A percentile compares a stretch with the other conserved stretches of the same genome.
Conservation (phyloP, 495 filamentous ascomycete species). For the Bombardia bombarda region DNA sequence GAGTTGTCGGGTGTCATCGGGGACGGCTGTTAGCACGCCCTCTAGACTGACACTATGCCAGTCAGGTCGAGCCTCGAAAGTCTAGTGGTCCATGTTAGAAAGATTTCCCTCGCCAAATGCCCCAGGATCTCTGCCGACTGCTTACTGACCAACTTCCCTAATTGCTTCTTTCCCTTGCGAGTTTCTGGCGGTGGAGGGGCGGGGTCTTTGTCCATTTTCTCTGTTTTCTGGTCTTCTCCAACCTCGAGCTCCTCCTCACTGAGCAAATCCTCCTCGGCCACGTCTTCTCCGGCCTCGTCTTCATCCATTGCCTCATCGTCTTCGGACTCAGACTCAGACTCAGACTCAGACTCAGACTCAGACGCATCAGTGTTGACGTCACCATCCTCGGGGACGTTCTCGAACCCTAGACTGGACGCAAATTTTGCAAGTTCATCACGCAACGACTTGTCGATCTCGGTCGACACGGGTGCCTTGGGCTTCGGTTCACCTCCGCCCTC, state of each 20-base stretch:
- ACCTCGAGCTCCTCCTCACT: conserved; percentile 12
- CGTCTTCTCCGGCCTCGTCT: conserved; percentile 17
- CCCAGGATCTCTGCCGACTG: too few species aligned
- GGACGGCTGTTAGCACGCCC: conserved; percentile 36
- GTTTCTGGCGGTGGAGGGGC: conserved; percentile 12
- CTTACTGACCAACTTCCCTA: conserved; percentile 36
- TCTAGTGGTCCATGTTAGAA: conserved; percentile 33
- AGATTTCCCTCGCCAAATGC: too few species aligned
- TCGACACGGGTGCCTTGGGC: conserved; percentile 18
- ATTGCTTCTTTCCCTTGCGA: conserved; percentile 12
- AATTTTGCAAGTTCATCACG: conserved; percentile 36
- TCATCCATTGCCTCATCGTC: conserved; percentile 19
- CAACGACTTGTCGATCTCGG: conserved; percentile 26
- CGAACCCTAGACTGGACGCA: conserved; percentile 38
- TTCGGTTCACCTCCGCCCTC: conserved; percentile 40
- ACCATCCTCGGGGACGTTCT: conserved; percentile 26
- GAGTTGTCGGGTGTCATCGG: conserved; percentile 42
- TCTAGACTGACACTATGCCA: conserved; percentile 71
- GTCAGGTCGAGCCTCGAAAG: conserved; percentile 70
- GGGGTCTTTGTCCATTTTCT: conserved; percentile 17
- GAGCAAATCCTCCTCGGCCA: conserved; percentile 18
- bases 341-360: too few species aligned
- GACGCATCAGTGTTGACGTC: conserved; percentile 24
- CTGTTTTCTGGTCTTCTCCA: conserved; percentile 12
- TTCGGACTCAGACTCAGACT: too few species aligned